These are phyloP conservation scores for Apiospora marii DNA, from an alignment of 2,329 filamentous ascomycete species.

Conservation along the genomic window DNA sequence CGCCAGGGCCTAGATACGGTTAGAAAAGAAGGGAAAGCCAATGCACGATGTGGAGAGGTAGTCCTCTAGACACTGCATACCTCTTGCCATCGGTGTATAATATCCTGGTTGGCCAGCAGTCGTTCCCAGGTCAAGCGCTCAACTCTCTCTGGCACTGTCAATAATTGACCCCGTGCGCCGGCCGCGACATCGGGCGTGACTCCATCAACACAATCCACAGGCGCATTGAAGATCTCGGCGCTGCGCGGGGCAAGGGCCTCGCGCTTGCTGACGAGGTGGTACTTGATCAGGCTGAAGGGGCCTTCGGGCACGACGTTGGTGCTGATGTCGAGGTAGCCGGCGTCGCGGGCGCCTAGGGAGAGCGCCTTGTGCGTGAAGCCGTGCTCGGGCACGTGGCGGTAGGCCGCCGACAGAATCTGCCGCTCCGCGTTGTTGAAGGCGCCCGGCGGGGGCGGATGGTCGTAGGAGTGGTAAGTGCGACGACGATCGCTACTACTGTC, in stretches of 20 bases:
- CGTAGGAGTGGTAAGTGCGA: slow-evolving; percentile 73
- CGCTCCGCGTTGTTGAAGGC: slow-evolving; percentile 75
- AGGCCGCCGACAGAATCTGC: slow-evolving; percentile 81
- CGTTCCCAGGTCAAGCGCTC: slow-evolving; percentile 78
- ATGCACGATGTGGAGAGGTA: slow-evolving; percentile 21
- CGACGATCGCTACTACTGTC: not conserved
- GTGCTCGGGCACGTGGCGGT: slow-evolving; percentile 77
- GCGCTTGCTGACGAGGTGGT: slow-evolving; percentile 75
- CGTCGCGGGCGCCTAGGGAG: slow-evolving; percentile 79
- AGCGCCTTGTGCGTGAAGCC: slow-evolving; percentile 84
- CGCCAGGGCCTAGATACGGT: slow-evolving; percentile 73
- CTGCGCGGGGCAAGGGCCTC: slow-evolving; percentile 59
- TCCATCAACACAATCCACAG: not conserved
- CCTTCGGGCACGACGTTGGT: slow-evolving; percentile 82
- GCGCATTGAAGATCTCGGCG: slow-evolving; percentile 47
- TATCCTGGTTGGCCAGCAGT: slow-evolving; percentile 74
- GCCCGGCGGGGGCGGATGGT: slow-evolving; percentile 66
- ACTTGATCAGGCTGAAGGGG: slow-evolving; percentile 82
- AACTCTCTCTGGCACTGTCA: slow-evolving; percentile 69
- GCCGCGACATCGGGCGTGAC: slow-evolving; percentile 35
- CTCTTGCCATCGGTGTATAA: slow-evolving; percentile 87
- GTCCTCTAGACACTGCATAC: slow-evolving; percentile 55
- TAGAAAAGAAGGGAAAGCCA: not conserved
- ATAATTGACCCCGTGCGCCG: slow-evolving; percentile 39
- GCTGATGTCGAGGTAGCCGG: slow-evolving; percentile 86